Evolutionary conservation across 2,329 filamentous ascomycete species (phyloP).

Genomic region (Colletotrichum spinosum): DNA sequence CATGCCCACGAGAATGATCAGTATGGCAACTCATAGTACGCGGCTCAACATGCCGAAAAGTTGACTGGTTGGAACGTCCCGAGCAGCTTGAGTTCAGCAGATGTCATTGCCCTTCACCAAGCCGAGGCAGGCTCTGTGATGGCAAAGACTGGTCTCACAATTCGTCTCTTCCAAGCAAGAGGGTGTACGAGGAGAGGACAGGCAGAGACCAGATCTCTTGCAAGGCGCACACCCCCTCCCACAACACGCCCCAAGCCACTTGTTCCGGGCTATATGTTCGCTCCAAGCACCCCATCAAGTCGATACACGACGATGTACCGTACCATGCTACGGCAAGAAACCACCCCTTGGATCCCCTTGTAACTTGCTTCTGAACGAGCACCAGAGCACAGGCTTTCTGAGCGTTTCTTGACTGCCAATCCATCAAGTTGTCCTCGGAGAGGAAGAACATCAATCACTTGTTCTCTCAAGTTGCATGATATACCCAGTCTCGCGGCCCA

Average conservation of each 20-base stretch:
- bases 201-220: conserved; percentile 18
- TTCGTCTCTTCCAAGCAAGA: conserved; percentile 26
- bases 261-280: conserved; percentile 22
- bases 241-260: conserved; percentile 33
- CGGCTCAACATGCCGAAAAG: conserved; percentile 11
- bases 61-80: conserved; percentile 1
- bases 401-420: conserved; percentile 35
- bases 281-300: conserved; percentile 30
- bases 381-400: conserved; percentile 35
- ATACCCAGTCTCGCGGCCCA: conserved; percentile 38
- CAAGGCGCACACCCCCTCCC: conserved; percentile 19
- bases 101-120: not conserved
- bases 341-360: conserved; percentile 30
- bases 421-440: not conserved
- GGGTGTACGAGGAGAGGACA: conserved; percentile 25
- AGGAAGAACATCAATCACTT: conserved; percentile 35
- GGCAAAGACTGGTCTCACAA: conserved; percentile 27
- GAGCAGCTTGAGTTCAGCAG: no score
- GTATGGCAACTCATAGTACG: conserved; percentile 27
- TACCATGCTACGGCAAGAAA: conserved; percentile 3
- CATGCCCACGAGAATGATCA: conserved; percentile 30
- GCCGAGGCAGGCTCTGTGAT: conserved; percentile 20
- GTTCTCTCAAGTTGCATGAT: conserved; percentile 39
- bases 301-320: not conserved
- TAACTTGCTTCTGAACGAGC: conserved; percentile 32